phyloP scores from a whole-genome alignment of 176 grass and related monocot genomes.

The Bromus sterilis region DNA sequence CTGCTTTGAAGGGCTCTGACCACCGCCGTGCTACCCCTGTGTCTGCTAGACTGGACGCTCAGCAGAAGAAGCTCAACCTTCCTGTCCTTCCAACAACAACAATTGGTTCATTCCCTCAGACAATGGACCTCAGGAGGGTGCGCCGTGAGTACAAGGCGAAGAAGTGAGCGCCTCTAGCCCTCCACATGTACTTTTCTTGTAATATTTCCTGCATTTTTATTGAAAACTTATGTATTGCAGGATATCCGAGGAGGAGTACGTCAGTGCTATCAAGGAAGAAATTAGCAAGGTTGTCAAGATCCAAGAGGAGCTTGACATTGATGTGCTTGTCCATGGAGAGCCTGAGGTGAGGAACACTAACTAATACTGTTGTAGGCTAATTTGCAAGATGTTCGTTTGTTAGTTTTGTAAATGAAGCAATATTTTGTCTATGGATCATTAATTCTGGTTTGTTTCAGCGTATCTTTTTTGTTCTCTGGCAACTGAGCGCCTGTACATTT shows the following conservation, averaged over 20 bases:
- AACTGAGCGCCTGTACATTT: constrained; percentile 3
- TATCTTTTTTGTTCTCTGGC: background rate
- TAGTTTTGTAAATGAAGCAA: background rate
- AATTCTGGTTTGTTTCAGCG: background rate
- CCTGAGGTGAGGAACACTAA: constrained; percentile 61
- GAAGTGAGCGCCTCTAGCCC: constrained; percentile 51
- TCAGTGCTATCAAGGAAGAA: constrained; percentile 84
- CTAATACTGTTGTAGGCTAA: background rate
- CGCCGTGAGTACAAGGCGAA: constrained; percentile 94
- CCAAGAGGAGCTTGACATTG: constrained; percentile 97
- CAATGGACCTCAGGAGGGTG: constrained; percentile 82
- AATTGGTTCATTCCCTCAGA: constrained; percentile 94
- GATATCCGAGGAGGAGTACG: constrained; percentile 73
- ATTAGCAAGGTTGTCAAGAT: constrained; percentile 92
- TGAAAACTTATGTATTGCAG: constrained; percentile 31
- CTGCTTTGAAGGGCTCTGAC: constrained; percentile 86
- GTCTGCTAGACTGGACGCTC: constrained; percentile 68
- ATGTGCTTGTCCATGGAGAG: constrained; percentile 94
- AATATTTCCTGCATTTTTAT: background rate
- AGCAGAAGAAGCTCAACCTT: constrained; percentile 97
- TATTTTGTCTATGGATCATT: background rate
- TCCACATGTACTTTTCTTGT: background rate
- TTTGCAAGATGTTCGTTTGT: background rate
- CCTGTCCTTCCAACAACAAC: constrained; percentile 89
- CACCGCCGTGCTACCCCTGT: constrained; percentile 79